Base-by-base conservation (phyloP, 495 filamentous ascomycete species). In the Neurospora sp. region DNA sequence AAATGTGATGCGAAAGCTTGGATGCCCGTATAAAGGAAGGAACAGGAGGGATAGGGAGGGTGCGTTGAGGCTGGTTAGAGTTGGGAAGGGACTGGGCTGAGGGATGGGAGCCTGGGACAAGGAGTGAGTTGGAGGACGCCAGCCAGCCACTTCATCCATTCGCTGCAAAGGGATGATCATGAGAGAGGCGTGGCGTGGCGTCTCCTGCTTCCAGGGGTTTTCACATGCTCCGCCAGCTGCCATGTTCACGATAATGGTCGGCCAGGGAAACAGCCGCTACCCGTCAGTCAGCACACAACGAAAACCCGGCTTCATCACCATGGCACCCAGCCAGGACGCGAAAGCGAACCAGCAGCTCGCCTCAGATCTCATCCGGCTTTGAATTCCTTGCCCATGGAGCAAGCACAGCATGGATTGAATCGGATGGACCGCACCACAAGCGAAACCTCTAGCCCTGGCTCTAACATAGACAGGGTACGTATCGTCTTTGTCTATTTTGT, bases 1-100 rank as follows among this genome's bases (percentile, higher is more conserved):
- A 59, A 59, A 31, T 16, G 22, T 31, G 53, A 8, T 14, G 11
- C 70, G 53, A 74, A 72, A 53, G 68, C 72, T 76, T 72, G 72
- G 72, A 72, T 74, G 70, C 70, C 16, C 44, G 22, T 48, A 39
- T 16, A 41, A 22, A 68, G 69, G 61, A 18, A 46, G 20, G 42
- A 40, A 69, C 39, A 61, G 69, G 68, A 74, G 72, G 59, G 16
- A 44, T 37, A 31, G 53, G 53, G 27, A 27, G 46, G 46, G 4
- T 14, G 10, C 6, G 0, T 16, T 2, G 1, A 31, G 12, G 53
- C 12, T 5, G 22, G 27, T 7, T 5, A 61, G 48, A 9, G 5
- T 4, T 2, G 22, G 3, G 46, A 18, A 61, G 6, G 22, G 22
- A 61, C 53, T 16, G 22, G 2, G 53, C 11, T 61, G 53, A 35